Percentiles rank a stretch among this genome's conserved stretches.
Conservation (phyloP, 441 rosid species). For the Manihot esculenta region DNA sequence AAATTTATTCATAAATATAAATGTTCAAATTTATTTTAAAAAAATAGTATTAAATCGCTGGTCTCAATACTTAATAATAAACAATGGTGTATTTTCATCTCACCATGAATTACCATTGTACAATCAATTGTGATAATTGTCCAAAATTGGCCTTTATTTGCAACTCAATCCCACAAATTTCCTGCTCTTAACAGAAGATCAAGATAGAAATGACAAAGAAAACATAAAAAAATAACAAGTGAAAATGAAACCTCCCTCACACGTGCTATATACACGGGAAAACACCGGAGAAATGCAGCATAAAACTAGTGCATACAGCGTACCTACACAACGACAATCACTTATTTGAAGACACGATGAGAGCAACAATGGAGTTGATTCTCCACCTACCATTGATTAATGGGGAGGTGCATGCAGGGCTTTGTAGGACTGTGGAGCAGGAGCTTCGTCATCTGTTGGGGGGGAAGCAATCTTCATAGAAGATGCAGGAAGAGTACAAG, state of each 20-base stretch:
- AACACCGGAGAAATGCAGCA: neutral
- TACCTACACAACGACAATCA: neutral
- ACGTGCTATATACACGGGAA: neutral
- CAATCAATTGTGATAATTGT: no score
- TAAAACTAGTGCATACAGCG: neutral
- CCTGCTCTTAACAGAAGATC: no score
- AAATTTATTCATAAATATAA: no score
- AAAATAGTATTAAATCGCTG: no score
- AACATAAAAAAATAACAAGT: neutral
- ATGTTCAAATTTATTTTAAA: no score
- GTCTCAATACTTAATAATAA: no score
- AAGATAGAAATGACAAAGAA: neutral
- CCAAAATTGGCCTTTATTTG: no score
- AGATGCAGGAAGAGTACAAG: slow-evolving; percentile 15
- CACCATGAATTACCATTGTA: no score
- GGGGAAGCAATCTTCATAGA: slow-evolving; percentile 17
- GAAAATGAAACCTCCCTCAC: neutral
- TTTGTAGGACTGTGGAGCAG: slow-evolving; percentile 20
- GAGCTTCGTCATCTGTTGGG: slow-evolving; percentile 24
- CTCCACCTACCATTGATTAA: neutral
- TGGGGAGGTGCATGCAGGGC: slow-evolving; percentile 17
- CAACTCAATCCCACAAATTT: no score
- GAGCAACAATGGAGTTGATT: neutral
- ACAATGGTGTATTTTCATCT: no score
- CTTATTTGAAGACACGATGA: neutral